A percentile compares a stretch with the other conserved stretches of the same genome.
These are phyloP conservation scores for Pisolithus sp. DNA, from an alignment of 768 basidiomycete species.

Conservation along the genomic window DNA sequence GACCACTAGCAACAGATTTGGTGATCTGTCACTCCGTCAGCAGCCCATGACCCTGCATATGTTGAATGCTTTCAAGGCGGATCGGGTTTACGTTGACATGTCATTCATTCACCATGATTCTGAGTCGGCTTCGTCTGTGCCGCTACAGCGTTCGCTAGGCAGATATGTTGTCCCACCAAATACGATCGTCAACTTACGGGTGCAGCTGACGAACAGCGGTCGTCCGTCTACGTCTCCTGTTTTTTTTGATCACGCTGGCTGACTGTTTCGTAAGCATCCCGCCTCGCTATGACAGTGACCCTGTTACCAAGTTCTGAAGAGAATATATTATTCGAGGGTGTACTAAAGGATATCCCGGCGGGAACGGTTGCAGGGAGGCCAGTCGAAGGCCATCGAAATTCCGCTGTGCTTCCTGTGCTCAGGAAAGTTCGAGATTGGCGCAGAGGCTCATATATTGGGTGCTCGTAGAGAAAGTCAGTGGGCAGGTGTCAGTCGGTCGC, in stretches of 20 bases:
- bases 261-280: slow-evolving; percentile 35
- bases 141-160: slow-evolving; percentile 19
- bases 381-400: slow-evolving; percentile 44
- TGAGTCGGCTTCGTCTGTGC: slow-evolving; percentile 10
- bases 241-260: slow-evolving; percentile 1
- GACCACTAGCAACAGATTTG: slow-evolving; percentile 74
- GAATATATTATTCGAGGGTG: slow-evolving; percentile 66
- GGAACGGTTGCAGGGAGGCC: slow-evolving; percentile 55
- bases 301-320: slow-evolving; percentile 52
- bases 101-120: slow-evolving; percentile 34
- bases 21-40: slow-evolving; percentile 69
- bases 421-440: slow-evolving; percentile 52
- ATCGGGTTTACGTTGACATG: slow-evolving; percentile 56
- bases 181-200: slow-evolving; percentile 57
- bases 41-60: slow-evolving; percentile 75
- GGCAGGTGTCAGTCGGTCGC: slow-evolving; percentile 18
- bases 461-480: slow-evolving; percentile 3
- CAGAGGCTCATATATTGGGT: slow-evolving; percentile 29
- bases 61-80: slow-evolving; percentile 69
- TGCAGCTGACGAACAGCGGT: slow-evolving; percentile 56
- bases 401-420: slow-evolving; percentile 68
- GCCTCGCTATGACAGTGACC: slow-evolving; percentile 48
- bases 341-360: slow-evolving; percentile 51
- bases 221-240: slow-evolving; percentile 39
- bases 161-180: slow-evolving; percentile 50